Base-by-base conservation (phyloP, 2,329 filamentous ascomycete species). In the Penicillium crustosum region DNA sequence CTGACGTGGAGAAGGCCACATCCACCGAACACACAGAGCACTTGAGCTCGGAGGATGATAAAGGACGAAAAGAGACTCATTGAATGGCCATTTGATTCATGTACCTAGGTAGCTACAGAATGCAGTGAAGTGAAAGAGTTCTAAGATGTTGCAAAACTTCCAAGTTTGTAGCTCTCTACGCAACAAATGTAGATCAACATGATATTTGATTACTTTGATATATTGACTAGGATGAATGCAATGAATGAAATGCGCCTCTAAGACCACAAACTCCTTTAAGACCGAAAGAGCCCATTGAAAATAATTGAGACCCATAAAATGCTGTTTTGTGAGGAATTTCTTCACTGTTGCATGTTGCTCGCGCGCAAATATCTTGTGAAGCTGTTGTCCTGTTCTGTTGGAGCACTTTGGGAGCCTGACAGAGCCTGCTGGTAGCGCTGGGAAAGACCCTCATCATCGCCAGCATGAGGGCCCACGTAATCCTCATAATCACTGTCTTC, bases 351-450 rank as follows among this genome's bases (percentile, higher is more conserved):
- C 53, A 75, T 68, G 54, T 71, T 72, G 63, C 68, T 73, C 7
- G 73, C 70, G 53, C 70, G 72, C 60, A 83, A 64, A 61, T 82
- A 83, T 63, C 81, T 73, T 25, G 78, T 75, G 67, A 84, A 82
- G 62, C 80, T 83, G 60, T 79, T 74, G 59, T 83, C 82, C 47
- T 80, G 74, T 55, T 78, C 76, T 12, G 74, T 73, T 19, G 70
- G 70, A 13, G 64, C 68, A 47, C 68, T 68, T 49, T 74, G 70
- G 33, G 69, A 83, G 13, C 86, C 83, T 38, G 82, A 80, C 68
- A 95, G 79, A 0, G 92, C 90, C 43, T 90, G 83, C 70, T 89
- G 83, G 72, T 97, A 97, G 62, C 91, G 82, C 49, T 85, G 80
- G 69, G 90, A 86, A 47, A 96, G 80, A 2, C 89, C 86, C 60